A percentile compares a stretch with the other conserved stretches of the same genome.
phyloP scores from a whole-genome alignment of 129 eudicot species.

The Arctium lappa region DNA sequence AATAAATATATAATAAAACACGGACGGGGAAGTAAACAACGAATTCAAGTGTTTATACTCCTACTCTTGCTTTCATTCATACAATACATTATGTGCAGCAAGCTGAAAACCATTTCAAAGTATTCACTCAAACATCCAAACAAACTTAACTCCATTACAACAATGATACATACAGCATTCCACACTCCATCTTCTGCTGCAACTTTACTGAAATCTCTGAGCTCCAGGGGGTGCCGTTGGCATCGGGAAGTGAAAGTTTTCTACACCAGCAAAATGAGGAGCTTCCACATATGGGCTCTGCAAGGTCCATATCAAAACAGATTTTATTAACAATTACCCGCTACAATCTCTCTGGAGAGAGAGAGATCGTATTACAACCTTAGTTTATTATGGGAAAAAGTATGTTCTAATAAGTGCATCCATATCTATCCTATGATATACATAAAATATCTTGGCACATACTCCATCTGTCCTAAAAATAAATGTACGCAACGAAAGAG shows the following conservation, averaged over 20 bases:
- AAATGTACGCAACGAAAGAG: not conserved
- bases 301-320: not conserved
- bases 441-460: not conserved
- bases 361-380: not conserved
- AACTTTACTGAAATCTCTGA: conserved; percentile 48
- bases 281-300: conserved; percentile 97
- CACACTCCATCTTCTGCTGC: conserved; percentile 10
- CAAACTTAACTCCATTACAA: conserved; percentile 23
- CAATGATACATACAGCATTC: conserved; percentile 31
- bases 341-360: not conserved
- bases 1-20: not conserved
- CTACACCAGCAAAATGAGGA: conserved; percentile 64
- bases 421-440: not conserved
- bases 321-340: not conserved
- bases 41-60: conserved; percentile 9
- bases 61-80: conserved; percentile 22
- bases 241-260: conserved; percentile 56
- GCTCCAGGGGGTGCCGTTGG: conserved; percentile 97
- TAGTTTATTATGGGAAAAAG: not conserved
- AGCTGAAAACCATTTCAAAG: conserved; percentile 24
- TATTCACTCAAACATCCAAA: conserved; percentile 37
- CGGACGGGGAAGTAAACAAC: not conserved
- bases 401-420: not conserved
- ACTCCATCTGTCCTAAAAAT: not conserved
- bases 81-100: conserved; percentile 30